Base-by-base conservation (phyloP, 192 early-diverging fungal species). In the Oehlia diaphana region DNA sequence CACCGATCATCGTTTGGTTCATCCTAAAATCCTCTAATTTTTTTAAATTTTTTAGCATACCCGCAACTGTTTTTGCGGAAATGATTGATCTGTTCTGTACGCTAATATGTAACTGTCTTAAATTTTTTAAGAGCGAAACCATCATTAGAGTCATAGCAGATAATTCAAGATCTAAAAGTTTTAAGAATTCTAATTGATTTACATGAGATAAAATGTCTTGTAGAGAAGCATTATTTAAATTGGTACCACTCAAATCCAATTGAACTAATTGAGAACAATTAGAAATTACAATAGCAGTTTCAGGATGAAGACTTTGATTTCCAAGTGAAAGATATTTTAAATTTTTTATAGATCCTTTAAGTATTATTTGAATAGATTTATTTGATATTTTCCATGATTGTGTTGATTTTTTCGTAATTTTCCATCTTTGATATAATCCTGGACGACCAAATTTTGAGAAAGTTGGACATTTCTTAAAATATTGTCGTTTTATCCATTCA, bases 1-100 rank as follows among this genome's bases (percentile, higher is more conserved):
- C 42, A 16, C 69, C 72, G 35, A 74, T 74, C 44, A 74, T 74
- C 37, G 37, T 42, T 61, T 74, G 72, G 28, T 74, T 74, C 72
- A 74, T 50, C 28, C 72, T 74, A 58, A 74, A 74, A 37, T 74
- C 49, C 31, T 74, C 9, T 13, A 74, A 74, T 53, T 74, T 74
- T 19, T 5, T 13, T 19, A 74, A 74, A 31, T 53, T 31, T 31
- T 61, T 74, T 35, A 74, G 16, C 49, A 31, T 74, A n/a, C 23
- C 53, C 2, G 72, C 19, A 37, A 74, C 33, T 19, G 72, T 13
- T 50, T 58, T 61, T 28, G 53, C 3, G 0, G 23, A 14, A 31
- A 61, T 21, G 9, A 13, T 74, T n/a, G 4, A 21, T 74, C 31
- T 74, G 4, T 74, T 35, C 14, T 31, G 12, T 74, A 31, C 72